Evolutionary conservation across 108 stramenopile genomes (phyloP).

Genomic region (Cyclotella baltica): DNA sequence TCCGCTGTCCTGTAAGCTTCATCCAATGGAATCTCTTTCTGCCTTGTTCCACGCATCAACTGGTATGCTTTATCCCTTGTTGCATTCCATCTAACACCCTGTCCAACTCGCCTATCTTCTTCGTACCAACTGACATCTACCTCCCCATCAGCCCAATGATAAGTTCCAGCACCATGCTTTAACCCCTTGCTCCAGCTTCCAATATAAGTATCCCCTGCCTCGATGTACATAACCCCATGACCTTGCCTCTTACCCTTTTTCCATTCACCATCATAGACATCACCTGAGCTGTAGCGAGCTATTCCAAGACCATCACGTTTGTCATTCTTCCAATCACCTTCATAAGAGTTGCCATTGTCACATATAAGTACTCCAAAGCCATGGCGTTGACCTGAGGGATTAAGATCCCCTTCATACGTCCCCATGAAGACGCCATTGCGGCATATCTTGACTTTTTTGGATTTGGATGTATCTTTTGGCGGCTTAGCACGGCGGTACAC

Average conservation of each 20-base stretch:
- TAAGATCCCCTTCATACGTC: conserved; percentile 59
- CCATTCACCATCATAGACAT: conserved; percentile 60
- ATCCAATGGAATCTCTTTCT: conserved; percentile 51
- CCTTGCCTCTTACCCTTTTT: conserved; percentile 46
- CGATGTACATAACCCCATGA: conserved; percentile 58
- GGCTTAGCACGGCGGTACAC: conserved; percentile 18
- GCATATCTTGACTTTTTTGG: conserved; percentile 58
- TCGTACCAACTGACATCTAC: conserved; percentile 61
- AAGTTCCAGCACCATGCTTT: conserved; percentile 57
- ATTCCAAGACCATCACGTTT: conserved; percentile 58
- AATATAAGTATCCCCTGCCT: conserved; percentile 54
- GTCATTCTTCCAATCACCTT: conserved; percentile 59
- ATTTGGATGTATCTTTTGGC: conserved; percentile 7
- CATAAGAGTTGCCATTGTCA: conserved; percentile 59
- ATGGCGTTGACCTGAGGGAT: conserved; percentile 47
- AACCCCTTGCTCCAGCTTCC: conserved; percentile 55
- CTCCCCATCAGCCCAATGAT: conserved; percentile 59
- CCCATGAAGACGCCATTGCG: conserved; percentile 60
- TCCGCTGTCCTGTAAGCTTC: conserved; percentile 50
- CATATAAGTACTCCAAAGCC: conserved; percentile 55
- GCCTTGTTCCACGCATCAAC: conserved; percentile 43
- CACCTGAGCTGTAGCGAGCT: conserved; percentile 56
- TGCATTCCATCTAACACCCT: conserved; percentile 54
- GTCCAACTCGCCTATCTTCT: conserved; percentile 47
- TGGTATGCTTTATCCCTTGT: conserved; percentile 42